Base-by-base conservation (phyloP, 441 rosid genomes). In the Mallotus repandus region DNA sequence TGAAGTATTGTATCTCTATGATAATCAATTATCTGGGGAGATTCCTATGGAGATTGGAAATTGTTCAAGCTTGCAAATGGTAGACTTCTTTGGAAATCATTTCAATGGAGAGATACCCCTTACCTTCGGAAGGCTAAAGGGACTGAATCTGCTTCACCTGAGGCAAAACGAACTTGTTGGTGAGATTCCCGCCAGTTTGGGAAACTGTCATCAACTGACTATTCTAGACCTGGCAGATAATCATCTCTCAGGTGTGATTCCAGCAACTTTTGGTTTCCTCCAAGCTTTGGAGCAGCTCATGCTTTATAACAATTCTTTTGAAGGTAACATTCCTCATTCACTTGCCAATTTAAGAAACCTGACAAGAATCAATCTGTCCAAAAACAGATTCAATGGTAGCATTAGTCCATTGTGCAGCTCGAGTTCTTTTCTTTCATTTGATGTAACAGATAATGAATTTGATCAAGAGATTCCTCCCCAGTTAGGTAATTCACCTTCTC, bases 211-310 rank as follows among this genome's bases (percentile, higher is more conserved):
- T 66, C 86, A 86, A 63, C 82, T 93, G 43, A 80, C 63, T 12
- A 91, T 87, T 70, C 88, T 93, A 70, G 98, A 93, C 80, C 77
- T 93, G 76, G 98, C 97, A 0, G 98, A 93, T 72, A 93, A 93
- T 73, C 50, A 77, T 45, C 85, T 93, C 54, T 80, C 93, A 0
- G 97, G 94, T 50, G 80, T 84, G 25, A 80, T 90, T 80, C 93
- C 97, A 0, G 81, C 75, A 2, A 82, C 85, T 8, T 80, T 86
- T 3, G 93, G 94, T 59, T 79, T 50, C 69, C 84, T 93, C 48
- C 79, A 70, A 25, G 79, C 81, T 43, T 73, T 93, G 43, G 78
- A 87, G 75, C 88, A 90, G 86, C 76, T 91, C 69, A 89, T 93
- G 98, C 91, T 93, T 68, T 91, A 93, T 85, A 93, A 93, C 84